Conservation (phyloP, 371 early-diverging fungal species). For the Chytridium lagenaria region DNA sequence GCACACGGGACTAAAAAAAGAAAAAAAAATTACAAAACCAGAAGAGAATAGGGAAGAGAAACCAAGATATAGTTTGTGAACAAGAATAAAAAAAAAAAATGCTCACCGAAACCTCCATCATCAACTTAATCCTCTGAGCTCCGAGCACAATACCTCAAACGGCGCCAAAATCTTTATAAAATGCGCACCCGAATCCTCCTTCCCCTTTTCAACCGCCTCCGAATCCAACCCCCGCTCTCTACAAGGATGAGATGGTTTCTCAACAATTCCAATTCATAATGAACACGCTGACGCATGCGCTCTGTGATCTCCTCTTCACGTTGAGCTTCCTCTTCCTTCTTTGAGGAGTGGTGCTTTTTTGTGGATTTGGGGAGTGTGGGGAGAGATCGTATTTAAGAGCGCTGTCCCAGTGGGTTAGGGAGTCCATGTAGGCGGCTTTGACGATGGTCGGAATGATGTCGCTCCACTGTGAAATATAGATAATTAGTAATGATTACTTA, state of each 20-base stretch:
- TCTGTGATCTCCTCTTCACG: not conserved
- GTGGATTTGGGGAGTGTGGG: not conserved
- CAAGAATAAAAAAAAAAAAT: not conserved
- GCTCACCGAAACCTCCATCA: conserved; percentile 44
- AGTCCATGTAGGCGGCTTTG: conserved; percentile 39
- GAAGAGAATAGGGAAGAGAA: not conserved
- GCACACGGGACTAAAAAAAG: not conserved
- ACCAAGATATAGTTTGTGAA: not conserved
- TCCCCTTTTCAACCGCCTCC: not conserved
- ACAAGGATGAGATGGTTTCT: conserved; percentile 53
- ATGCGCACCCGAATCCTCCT: conserved; percentile 21
- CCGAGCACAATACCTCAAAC: conserved; percentile 56
- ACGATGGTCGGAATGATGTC: conserved; percentile 38
- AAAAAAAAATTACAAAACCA: not conserved
- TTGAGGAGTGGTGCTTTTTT: not conserved
- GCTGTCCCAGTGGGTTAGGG: conserved; percentile 46
- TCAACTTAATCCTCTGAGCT: conserved; percentile 57
- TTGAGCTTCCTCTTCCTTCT: not conserved
- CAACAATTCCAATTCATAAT: conserved; percentile 41
- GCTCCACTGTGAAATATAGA: conserved; percentile 21
- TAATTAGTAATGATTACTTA: too few species aligned
- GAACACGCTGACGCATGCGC: not conserved
- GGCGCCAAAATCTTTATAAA: conserved; percentile 58
- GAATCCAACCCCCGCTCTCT: conserved; percentile 40
- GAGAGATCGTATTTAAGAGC: conserved; percentile 26